These are phyloP conservation scores for Tetragonia tetragonoides DNA, from an alignment of 148 eudicot species.

Conservation along the genomic window DNA sequence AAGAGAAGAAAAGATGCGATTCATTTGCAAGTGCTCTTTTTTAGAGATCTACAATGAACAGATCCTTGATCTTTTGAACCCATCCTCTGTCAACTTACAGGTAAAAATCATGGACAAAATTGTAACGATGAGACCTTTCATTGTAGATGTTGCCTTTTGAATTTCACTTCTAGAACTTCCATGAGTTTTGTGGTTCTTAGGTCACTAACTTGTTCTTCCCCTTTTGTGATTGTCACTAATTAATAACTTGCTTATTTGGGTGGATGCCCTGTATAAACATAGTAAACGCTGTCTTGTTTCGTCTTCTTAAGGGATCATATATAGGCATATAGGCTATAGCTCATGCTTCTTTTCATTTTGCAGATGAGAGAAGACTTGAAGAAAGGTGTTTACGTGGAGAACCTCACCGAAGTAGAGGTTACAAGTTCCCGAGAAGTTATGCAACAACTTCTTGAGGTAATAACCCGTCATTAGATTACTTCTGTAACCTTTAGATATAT, in stretches of 20 bases:
- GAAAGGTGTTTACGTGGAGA: constrained; percentile 93
- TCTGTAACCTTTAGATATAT: not conserved
- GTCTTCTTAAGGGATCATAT: not conserved
- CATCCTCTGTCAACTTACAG: constrained; percentile 82
- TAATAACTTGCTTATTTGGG: not conserved
- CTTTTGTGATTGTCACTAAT: not conserved
- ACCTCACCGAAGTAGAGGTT: constrained; percentile 83
- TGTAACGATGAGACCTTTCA: not conserved
- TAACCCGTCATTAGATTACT: not conserved
- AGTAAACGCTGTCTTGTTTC: not conserved
- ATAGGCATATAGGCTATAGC: not conserved
- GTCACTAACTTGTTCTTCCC: not conserved
- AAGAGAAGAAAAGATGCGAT: constrained; percentile 80
- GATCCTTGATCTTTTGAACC: constrained; percentile 92
- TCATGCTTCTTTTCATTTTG: not conserved
- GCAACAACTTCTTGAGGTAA: constrained; percentile 88
- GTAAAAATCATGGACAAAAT: constrained; percentile 27
- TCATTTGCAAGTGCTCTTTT: constrained; percentile 93
- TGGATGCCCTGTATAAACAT: not conserved
- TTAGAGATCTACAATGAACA: constrained; percentile 95
- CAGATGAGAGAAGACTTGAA: constrained; percentile 94
- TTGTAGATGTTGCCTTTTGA: not conserved
- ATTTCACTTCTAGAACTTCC: not conserved
- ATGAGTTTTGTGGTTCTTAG: not conserved
- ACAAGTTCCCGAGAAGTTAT: constrained; percentile 85